Evolutionary conservation across 805 yeast species (phyloP), one percentile per base, ranked within the genome.

Genomic region (Cyberlindnera mrakii): DNA sequence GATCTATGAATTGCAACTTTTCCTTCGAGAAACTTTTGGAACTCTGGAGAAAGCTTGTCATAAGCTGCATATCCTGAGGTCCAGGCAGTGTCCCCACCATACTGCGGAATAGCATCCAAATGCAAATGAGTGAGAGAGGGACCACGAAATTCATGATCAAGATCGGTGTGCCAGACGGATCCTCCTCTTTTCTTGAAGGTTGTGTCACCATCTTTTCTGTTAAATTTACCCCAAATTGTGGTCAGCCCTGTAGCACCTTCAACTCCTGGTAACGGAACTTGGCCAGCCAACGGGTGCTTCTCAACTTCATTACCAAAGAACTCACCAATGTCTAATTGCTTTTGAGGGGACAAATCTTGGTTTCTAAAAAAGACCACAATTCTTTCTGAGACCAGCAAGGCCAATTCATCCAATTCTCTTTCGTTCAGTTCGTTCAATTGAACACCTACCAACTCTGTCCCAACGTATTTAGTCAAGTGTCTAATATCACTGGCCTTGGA

Each of bases 81-180:
- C 78, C 79, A 76, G 11, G 64, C 50, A 10, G 81, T 76, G 54
- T 76, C 81, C 46, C 81, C 81, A 37, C 80, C 81, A 30, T 65
- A 67, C 1, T 50, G 50, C 25, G 76, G 77, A 52, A 74, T 65
- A 7, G 75, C 62, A 57, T 74, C 78, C 48, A 68, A 59, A 55
- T 75, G 77, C 51, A 77, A 60, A 51, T 70, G 73, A 11, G 81
- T 73, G 48, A 71, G 62, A 30, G 76, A 78, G 2, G 82, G 75
- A 5, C 80, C 79, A 42, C 71, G 74, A 37, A 65, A 65, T 62
- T 77, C 81, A 53, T 75, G 80, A 39, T 70, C 72, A 39, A 77
- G 64, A 55, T 75, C 80, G 2, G 77, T 66, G 61, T 75, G 81
- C 65, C 66, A 36, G 49, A 15, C 11, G 15, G 15, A 14, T 30